Conservation (phyloP, 1,284 basidiomycete species). For the Hemileia vastatrix region DNA sequence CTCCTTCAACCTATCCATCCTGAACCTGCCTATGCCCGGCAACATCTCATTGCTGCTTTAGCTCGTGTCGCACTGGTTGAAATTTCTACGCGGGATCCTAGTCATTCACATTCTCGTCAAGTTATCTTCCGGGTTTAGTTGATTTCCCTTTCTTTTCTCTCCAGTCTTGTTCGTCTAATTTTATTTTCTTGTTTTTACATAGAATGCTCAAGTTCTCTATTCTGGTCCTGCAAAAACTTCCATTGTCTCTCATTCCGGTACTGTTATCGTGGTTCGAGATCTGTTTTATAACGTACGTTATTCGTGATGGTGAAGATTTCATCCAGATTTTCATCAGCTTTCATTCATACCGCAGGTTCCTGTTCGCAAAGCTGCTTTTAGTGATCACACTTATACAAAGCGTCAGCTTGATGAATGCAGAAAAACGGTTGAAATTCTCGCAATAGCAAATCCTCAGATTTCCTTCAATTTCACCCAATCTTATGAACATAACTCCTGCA, state of each 20-base stretch:
- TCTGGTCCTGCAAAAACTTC: constrained; percentile 18
- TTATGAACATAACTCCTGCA: neutral
- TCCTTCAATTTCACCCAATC: constrained; percentile 11
- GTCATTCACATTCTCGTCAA: no score
- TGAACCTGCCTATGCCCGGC: no score
- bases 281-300: constrained; percentile 19
- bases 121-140: no score
- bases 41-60: no score
- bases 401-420: constrained; percentile 7
- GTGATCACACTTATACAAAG: neutral
- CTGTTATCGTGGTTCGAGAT: constrained; percentile 6
- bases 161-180: no score
- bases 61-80: no score
- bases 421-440: constrained; percentile 2
- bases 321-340: neutral
- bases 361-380: neutral
- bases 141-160: no score
- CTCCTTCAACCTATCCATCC: no score
- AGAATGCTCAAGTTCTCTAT: constrained; percentile 11
- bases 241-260: neutral
- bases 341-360: constrained; percentile 2
- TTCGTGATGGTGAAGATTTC: neutral
- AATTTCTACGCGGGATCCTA: no score
- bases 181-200: no score
- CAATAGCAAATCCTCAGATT: constrained; percentile 14